Evolutionary conservation across 257 asterid genomes (phyloP).

Genomic region (Gentiana straminea): DNA sequence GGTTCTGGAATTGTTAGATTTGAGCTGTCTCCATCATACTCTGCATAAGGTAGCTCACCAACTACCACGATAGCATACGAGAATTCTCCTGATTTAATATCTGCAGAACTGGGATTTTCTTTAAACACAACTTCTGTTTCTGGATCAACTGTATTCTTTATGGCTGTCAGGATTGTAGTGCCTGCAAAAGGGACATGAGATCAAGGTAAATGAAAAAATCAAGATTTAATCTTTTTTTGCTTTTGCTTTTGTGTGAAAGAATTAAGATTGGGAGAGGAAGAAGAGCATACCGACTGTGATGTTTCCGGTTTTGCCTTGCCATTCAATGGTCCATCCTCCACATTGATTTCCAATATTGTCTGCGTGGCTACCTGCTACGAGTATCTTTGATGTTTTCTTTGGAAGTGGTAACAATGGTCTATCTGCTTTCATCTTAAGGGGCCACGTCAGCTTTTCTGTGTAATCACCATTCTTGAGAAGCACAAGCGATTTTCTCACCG

Average conservation of each 20-base stretch:
- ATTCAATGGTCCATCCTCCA: conserved; percentile 66
- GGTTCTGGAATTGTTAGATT: conserved; percentile 32
- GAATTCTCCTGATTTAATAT: conserved; percentile 16
- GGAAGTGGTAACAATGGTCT: conserved; percentile 46
- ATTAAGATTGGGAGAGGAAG: background rate
- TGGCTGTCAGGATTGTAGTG: conserved; percentile 34
- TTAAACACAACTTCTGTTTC: conserved; percentile 24
- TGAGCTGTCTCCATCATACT: conserved; percentile 31
- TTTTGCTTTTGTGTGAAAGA: background rate
- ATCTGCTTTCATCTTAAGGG: conserved; percentile 30
- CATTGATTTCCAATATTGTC: conserved; percentile 49
- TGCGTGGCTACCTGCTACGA: conserved; percentile 53
- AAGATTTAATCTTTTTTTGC: background rate
- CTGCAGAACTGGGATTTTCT: conserved; percentile 26
- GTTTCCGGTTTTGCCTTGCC: conserved; percentile 35
- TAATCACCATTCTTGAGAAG: conserved; percentile 31
- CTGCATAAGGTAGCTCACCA: conserved; percentile 45
- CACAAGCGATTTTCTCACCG: conserved; percentile 40
- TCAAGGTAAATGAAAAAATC: background rate
- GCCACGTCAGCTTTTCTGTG: conserved; percentile 28
- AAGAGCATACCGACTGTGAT: conserved; percentile 27
- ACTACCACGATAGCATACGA: conserved; percentile 40
- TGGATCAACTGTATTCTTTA: conserved; percentile 25
- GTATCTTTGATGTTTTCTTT: conserved; percentile 23
- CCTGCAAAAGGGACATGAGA: conserved; percentile 14